Evolutionary conservation across 352 stramenopile genomes (phyloP).

Genomic region (Globisporangium solare): DNA sequence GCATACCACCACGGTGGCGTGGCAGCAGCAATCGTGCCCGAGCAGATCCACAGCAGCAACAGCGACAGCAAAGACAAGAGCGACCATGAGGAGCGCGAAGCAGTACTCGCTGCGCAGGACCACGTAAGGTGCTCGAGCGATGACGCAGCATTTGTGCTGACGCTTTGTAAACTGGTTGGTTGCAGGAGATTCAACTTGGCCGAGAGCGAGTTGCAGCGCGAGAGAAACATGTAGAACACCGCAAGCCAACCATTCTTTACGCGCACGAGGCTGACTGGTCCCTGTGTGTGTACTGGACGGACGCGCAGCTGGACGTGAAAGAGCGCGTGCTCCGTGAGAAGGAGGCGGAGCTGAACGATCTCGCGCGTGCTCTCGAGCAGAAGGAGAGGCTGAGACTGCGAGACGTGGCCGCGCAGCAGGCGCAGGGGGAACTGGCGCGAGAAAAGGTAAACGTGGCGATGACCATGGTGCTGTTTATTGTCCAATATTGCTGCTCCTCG

Average conservation of each 20-base stretch:
- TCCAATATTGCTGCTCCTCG: background rate
- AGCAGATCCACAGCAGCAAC: background rate
- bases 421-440: slow-evolving; percentile 12
- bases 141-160: background rate
- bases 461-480: background rate
- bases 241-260: too few species aligned
- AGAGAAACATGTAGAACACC: slow-evolving; percentile 25
- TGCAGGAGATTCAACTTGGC: background rate
- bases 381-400: background rate
- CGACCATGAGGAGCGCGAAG: slow-evolving; percentile 20
- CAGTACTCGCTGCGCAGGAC: slow-evolving; percentile 22
- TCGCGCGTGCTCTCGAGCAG: slow-evolving; percentile 18
- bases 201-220: slow-evolving; percentile 9
- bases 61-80: slow-evolving; percentile 16
- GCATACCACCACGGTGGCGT: slow-evolving; percentile 11
- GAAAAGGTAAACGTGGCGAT: background rate
- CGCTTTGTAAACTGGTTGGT: background rate
- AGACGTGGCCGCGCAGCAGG: background rate
- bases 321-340: slow-evolving; percentile 46
- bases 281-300: too few species aligned
- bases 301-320: slow-evolving; percentile 27
- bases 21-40: background rate
- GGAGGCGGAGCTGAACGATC: slow-evolving; percentile 21
- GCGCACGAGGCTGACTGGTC: too few species aligned
- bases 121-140: slow-evolving; percentile 14